phyloP scores from a whole-genome alignment of 129 eudicot genomes.

The Smallanthus sonchifolius region DNA sequence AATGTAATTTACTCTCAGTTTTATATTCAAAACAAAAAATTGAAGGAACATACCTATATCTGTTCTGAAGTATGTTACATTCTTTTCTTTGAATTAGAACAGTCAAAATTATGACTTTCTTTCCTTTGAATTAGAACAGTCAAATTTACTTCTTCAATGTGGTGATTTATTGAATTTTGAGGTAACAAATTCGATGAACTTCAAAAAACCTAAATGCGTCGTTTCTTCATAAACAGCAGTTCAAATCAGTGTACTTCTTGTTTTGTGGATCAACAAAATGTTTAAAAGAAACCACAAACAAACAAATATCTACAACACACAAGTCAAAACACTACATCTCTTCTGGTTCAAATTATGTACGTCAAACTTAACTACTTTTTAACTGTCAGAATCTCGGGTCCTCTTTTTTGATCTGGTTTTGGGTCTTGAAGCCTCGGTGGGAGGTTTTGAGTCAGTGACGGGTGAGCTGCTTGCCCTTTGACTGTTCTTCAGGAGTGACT shows the following conservation, averaged over 20 bases:
- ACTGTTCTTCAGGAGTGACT: constrained; percentile 29
- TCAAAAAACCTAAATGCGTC: too few relatives aligned
- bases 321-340: constrained; percentile 8
- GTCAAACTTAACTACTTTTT: constrained; percentile 2
- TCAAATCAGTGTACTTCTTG: background rate
- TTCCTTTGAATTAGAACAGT: too few relatives aligned
- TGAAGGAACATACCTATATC: too few relatives aligned
- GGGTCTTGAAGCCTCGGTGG: constrained; percentile 28
- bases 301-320: constrained; percentile 4
- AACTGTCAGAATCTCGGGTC: constrained; percentile 28
- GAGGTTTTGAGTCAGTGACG: constrained; percentile 18
- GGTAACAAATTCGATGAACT: too few relatives aligned
- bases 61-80: too few relatives aligned
- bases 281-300: constrained; percentile 14
- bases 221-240: too few relatives aligned
- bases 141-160: too few relatives aligned
- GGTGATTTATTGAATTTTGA: too few relatives aligned
- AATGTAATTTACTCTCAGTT: too few relatives aligned
- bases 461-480: constrained; percentile 32
- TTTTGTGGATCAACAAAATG: constrained; percentile 2
- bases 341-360: constrained; percentile 11
- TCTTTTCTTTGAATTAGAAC: too few relatives aligned
- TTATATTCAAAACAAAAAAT: too few relatives aligned
- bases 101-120: too few relatives aligned
- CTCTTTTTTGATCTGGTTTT: constrained; percentile 41